Conservation (phyloP, 1,139 yeast genomes). For the Fermentozyma sake region DNA sequence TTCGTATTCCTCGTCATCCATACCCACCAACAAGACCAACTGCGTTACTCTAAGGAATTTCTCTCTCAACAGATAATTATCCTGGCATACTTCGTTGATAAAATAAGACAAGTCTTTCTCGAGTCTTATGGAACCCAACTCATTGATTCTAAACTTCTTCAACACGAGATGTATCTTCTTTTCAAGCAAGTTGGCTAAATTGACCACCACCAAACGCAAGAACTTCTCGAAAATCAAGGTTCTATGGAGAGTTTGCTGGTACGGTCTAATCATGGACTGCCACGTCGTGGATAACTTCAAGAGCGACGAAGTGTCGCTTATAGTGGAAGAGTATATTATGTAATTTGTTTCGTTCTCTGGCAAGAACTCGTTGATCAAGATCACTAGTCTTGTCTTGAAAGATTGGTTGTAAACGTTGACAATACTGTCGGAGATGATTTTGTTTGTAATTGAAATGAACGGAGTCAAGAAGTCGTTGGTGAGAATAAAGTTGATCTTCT, state of each 20-base stretch:
- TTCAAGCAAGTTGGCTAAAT: constrained; percentile 54
- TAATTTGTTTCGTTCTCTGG: constrained; percentile 45
- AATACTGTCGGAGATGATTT: constrained; percentile 50
- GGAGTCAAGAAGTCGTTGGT: constrained; percentile 32
- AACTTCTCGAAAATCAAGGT: constrained; percentile 43
- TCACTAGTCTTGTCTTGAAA: constrained; percentile 45
- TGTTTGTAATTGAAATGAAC: constrained; percentile 38
- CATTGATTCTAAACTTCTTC: constrained; percentile 59
- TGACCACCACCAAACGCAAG: constrained; percentile 49
- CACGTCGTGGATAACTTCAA: constrained; percentile 57
- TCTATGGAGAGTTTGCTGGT: constrained; percentile 52
- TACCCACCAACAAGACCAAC: constrained; percentile 71
- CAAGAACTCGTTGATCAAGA: constrained; percentile 50
- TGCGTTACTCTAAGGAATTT: constrained; percentile 80
- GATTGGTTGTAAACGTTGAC: constrained; percentile 56
- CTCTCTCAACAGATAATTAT: constrained; percentile 68
- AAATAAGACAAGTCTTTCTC: constrained; percentile 79
- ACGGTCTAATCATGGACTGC: constrained; percentile 63
- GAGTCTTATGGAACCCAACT: constrained; percentile 75
- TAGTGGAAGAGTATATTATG: constrained; percentile 26
- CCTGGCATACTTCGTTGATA: constrained; percentile 60
- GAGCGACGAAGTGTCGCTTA: constrained; percentile 28
- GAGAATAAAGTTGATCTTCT: constrained; percentile 38
- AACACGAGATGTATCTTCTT: constrained; percentile 62
- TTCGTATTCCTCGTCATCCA: constrained; percentile 74